A percentile compares a stretch with the other conserved stretches of the same genome.
Evolutionary conservation across 768 basidiomycete genomes (phyloP).

Genomic region (Russula abietina): DNA sequence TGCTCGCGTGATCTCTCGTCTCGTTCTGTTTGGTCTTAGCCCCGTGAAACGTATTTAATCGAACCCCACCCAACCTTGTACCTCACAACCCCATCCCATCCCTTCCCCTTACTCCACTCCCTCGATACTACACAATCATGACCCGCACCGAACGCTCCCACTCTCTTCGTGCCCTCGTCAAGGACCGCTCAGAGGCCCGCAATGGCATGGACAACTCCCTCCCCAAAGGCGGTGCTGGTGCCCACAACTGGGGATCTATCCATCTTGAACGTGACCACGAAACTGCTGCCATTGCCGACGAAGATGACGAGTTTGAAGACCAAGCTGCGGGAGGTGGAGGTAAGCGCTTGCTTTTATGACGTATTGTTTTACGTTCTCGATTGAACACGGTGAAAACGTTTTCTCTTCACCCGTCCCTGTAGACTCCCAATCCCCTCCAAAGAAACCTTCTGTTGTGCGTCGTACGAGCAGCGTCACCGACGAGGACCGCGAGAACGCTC

Average conservation of each 20-base stretch:
- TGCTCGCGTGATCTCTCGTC: background rate
- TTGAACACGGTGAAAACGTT: constrained; percentile 9
- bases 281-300: constrained; percentile 60
- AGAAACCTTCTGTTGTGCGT: constrained; percentile 14
- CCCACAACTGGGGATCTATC: constrained; percentile 81
- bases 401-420: background rate
- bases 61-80: background rate
- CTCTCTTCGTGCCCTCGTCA: constrained; percentile 63
- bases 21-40: background rate
- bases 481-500: constrained; percentile 60
- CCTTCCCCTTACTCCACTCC: too few species aligned
- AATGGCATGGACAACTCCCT: constrained; percentile 65
- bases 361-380: constrained; percentile 14
- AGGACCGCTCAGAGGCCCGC: constrained; percentile 76
- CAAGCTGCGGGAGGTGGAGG: constrained; percentile 28
- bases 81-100: background rate
- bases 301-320: constrained; percentile 41
- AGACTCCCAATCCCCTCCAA: background rate
- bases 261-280: constrained; percentile 46
- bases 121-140: constrained; percentile 40
- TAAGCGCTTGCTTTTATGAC: constrained; percentile 18
- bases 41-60: constrained; percentile 9
- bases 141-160: constrained; percentile 73
- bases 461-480: constrained; percentile 44
- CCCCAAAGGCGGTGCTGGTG: constrained; percentile 75